These are phyloP conservation scores for Ustilago vetiveriae DNA, from an alignment of 1,284 basidiomycete species.

Conservation along the genomic window DNA sequence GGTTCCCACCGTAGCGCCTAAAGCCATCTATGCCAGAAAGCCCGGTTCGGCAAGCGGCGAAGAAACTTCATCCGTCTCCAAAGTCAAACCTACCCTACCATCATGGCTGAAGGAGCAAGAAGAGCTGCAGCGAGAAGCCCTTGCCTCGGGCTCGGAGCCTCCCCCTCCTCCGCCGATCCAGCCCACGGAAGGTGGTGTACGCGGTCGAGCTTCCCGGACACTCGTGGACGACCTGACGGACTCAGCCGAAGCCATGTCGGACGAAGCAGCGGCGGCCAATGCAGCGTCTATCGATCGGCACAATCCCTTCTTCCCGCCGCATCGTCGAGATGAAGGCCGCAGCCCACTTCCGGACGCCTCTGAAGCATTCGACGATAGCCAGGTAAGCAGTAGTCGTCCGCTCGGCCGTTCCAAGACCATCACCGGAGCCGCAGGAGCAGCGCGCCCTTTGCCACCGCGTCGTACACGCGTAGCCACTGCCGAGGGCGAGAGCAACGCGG, in stretches of 20 bases:
- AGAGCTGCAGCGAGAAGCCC: conserved; percentile 56
- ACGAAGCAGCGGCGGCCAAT: conserved; percentile 51
- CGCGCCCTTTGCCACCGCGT: conserved; percentile 27
- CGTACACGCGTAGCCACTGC: conserved; percentile 24
- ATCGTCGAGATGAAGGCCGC: conserved; percentile 47
- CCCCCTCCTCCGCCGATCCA: conserved; percentile 51
- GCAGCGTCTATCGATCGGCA: conserved; percentile 61
- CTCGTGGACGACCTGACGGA: conserved; percentile 57
- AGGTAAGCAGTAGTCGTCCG: conserved; percentile 41
- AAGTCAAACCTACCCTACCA: conserved; percentile 54
- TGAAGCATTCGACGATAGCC: conserved; percentile 35
- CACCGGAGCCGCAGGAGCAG: conserved; percentile 2
- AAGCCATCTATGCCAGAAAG: conserved; percentile 54
- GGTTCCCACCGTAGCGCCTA: conserved; percentile 55
- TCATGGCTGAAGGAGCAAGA: conserved; percentile 66
- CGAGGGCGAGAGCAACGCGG: neutral
- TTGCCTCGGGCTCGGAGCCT: conserved; percentile 47
- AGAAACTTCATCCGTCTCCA: conserved; percentile 20
- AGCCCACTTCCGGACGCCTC: conserved; percentile 9
- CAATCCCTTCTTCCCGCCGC: conserved; percentile 61
- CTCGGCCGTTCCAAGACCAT: conserved; percentile 56
- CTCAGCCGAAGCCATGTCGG: conserved; percentile 53
- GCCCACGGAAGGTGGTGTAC: conserved; percentile 41
- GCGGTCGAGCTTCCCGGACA: conserved; percentile 36
- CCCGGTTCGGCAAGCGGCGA: conserved; percentile 13